phyloP scores from a whole-genome alignment of 2,329 filamentous ascomycete species.

The Ophiostoma perfectum region DNA sequence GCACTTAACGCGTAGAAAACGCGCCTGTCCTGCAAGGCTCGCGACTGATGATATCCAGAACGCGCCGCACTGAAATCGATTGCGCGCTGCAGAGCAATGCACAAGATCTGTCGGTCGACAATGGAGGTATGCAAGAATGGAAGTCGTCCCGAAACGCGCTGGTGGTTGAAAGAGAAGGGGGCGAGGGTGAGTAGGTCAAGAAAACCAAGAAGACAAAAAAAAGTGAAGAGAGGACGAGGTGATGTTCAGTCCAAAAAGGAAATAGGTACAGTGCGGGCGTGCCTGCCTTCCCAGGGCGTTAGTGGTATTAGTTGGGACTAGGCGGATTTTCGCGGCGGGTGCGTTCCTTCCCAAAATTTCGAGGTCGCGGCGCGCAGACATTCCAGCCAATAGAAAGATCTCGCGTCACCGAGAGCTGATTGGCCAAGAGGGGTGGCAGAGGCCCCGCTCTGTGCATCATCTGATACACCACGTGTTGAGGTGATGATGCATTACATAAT shows the following conservation, averaged over 20 bases:
- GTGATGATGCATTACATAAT: not conserved
- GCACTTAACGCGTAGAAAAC: conserved; percentile 26
- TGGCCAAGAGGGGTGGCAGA: not conserved
- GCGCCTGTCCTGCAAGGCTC: conserved; percentile 18
- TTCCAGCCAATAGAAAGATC: not conserved
- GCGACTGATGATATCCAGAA: conserved; percentile 3
- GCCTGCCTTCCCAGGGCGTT: conserved; percentile 11
- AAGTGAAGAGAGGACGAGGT: not conserved
- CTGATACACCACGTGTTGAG: not conserved
- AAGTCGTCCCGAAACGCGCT: conserved; percentile 9
- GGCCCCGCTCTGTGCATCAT: not conserved
- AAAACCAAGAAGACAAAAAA: conserved; percentile 15
- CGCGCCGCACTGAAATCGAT: conserved; percentile 16
- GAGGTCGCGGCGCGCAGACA: not conserved
- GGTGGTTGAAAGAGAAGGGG: conserved; percentile 1
- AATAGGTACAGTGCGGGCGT: not conserved
- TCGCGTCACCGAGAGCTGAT: not conserved
- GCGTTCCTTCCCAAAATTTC: not conserved
- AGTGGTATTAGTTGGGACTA: conserved; percentile 10
- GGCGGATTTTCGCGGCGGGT: not conserved
- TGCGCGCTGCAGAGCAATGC: conserved; percentile 10
- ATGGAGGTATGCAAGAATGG: not conserved
- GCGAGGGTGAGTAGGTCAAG: conserved; percentile 13
- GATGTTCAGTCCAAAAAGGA: not conserved
- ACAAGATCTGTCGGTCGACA: not conserved